These are phyloP conservation scores for Xylaria sp. DNA, from an alignment of 2,329 filamentous ascomycete genomes.

Conservation along the genomic window DNA sequence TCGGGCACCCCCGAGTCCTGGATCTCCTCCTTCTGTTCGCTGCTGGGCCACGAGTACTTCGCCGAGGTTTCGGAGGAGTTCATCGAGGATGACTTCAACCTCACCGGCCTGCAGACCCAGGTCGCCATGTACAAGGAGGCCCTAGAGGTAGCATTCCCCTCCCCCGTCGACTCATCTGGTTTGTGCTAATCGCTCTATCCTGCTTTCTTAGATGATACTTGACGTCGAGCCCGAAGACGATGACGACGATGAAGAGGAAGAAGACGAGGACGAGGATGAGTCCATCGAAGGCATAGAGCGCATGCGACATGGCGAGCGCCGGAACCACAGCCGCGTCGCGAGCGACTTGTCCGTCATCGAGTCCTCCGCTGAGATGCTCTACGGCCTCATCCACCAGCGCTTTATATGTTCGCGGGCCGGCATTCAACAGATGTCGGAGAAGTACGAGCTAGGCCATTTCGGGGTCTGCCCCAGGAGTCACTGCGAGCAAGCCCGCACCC, in stretches of 20 bases:
- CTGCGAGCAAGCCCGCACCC: constrained; percentile 88
- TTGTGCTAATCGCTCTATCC: constrained; percentile 36
- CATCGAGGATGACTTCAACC: constrained; percentile 99
- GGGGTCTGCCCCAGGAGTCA: constrained; percentile 94
- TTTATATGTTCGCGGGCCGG: constrained; percentile 97
- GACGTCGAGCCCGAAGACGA: constrained; percentile 97
- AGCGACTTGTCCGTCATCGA: constrained; percentile 96
- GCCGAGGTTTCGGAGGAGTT: constrained; percentile 99
- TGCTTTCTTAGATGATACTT: constrained; percentile 79
- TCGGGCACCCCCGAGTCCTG: constrained; percentile 82
- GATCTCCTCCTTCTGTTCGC: constrained; percentile 96
- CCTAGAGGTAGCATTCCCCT: constrained; percentile 71
- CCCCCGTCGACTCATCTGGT: neutral
- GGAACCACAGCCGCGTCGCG: constrained; percentile 84
- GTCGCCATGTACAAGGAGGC: constrained; percentile 99
- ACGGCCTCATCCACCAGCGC: constrained; percentile 96
- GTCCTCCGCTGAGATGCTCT: constrained; percentile 96
- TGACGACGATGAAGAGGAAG: constrained; percentile 84
- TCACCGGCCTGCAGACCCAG: constrained; percentile 93
- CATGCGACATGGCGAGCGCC: constrained; percentile 68
- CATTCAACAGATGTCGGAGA: constrained; percentile 99
- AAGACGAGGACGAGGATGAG: constrained; percentile 78
- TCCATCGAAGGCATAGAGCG: constrained; percentile 71
- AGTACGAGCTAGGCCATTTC: constrained; percentile 97
- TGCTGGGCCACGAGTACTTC: constrained; percentile 98